Conservation (phyloP, 2,329 filamentous ascomycete genomes). For the Exophiala spinifera region DNA sequence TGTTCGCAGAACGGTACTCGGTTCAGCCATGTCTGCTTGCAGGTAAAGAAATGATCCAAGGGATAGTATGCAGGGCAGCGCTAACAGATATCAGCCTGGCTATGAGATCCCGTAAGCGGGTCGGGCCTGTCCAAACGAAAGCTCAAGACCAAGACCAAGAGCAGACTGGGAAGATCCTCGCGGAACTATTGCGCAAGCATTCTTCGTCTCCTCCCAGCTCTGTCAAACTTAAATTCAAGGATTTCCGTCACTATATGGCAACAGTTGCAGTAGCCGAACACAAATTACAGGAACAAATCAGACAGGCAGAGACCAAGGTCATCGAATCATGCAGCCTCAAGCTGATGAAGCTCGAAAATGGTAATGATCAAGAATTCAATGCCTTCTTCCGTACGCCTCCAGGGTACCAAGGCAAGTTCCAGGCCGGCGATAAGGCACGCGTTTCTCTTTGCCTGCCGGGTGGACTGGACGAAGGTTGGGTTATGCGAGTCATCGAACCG, state of each 20-base stretch:
- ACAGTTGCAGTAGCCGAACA: neutral
- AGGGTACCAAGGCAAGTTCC: neutral
- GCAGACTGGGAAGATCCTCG: too few relatives aligned
- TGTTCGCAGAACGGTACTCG: too few relatives aligned
- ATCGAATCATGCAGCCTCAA: neutral
- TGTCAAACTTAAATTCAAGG: neutral
- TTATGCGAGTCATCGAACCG: neutral
- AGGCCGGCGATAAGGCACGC: neutral
- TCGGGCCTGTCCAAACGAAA: too few relatives aligned
- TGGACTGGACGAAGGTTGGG: neutral
- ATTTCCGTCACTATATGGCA: neutral
- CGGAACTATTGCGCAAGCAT: too few relatives aligned
- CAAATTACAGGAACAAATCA: neutral
- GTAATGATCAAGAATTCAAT: neutral
- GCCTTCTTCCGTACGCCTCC: neutral
- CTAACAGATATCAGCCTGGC: too few relatives aligned
- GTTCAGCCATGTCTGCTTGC: too few relatives aligned
- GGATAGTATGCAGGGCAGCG: too few relatives aligned
- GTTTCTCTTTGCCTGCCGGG: neutral
- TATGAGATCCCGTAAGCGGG: too few relatives aligned
- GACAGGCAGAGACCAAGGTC: neutral
- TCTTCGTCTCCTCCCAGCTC: neutral
- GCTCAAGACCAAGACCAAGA: too few relatives aligned
- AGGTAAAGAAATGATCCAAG: too few relatives aligned
- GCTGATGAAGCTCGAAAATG: neutral